Percentiles rank a stretch among this genome's conserved stretches.
These are phyloP conservation scores for Apiotrichum veenhuisii DNA, from an alignment of 1,284 basidiomycete genomes.

Conservation along the genomic window DNA sequence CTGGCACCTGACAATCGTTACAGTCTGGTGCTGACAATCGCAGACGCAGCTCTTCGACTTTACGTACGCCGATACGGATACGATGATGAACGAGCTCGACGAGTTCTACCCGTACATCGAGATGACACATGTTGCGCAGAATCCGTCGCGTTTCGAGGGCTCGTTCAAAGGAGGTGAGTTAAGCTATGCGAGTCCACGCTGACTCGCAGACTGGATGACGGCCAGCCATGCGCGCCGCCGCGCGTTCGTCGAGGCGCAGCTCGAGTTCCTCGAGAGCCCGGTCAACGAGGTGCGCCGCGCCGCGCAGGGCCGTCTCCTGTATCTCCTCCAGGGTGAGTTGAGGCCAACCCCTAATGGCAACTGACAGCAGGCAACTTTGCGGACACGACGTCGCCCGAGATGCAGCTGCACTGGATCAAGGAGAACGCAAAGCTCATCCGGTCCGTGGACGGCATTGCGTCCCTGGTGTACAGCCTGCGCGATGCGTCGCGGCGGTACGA, in stretches of 20 bases:
- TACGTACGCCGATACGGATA: slow-evolving; percentile 91
- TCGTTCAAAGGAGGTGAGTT: slow-evolving; percentile 68
- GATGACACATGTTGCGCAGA: slow-evolving; percentile 84
- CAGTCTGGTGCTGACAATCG: slow-evolving; percentile 1
- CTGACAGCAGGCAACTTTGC: slow-evolving; percentile 73
- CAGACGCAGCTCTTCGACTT: slow-evolving; percentile 80
- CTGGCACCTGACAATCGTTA: too few relatives aligned
- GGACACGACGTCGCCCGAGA: slow-evolving; percentile 83
- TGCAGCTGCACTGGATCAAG: slow-evolving; percentile 93
- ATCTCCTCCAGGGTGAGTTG: slow-evolving; percentile 81
- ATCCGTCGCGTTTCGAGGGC: slow-evolving; percentile 79
- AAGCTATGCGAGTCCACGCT: not conserved
- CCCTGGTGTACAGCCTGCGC: slow-evolving; percentile 82
- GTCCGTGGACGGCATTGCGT: slow-evolving; percentile 75
- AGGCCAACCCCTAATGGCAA: not conserved
- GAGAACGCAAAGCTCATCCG: slow-evolving; percentile 88
- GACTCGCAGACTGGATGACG: slow-evolving; percentile 68
- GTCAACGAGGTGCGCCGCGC: slow-evolving; percentile 77
- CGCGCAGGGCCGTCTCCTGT: slow-evolving; percentile 80
- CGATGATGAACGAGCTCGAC: slow-evolving; percentile 90
- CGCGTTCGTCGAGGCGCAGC: slow-evolving; percentile 69
- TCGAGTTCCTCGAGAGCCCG: slow-evolving; percentile 80
- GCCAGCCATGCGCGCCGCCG: slow-evolving; percentile 58
- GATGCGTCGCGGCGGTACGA: slow-evolving; percentile 80
- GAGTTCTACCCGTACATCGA: slow-evolving; percentile 99